Conservation (phyloP, 2,329 filamentous ascomycete genomes). For the Colletotrichum sp. region DNA sequence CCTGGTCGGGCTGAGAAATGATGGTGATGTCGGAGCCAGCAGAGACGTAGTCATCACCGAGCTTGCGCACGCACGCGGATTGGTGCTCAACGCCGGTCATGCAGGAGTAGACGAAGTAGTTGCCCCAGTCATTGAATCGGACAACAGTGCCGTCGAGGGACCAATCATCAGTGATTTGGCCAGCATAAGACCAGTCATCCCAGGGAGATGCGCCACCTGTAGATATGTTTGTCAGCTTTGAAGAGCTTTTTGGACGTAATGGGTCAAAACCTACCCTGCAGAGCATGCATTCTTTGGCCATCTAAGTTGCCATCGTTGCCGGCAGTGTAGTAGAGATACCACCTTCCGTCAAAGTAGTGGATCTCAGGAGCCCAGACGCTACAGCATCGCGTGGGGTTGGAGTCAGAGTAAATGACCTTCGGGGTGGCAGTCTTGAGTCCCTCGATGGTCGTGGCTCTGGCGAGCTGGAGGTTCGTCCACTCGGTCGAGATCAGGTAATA, state of each 20-base stretch:
- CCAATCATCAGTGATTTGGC: slow-evolving; percentile 52
- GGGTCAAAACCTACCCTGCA: slow-evolving; percentile 45
- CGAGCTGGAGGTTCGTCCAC: slow-evolving; percentile 61
- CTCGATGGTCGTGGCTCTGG: slow-evolving; percentile 56
- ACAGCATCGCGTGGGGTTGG: slow-evolving; percentile 50
- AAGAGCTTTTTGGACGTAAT: background rate
- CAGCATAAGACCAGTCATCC: slow-evolving; percentile 54
- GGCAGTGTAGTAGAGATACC: slow-evolving; percentile 65
- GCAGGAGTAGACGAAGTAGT: slow-evolving; percentile 62
- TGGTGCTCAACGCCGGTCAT: slow-evolving; percentile 45
- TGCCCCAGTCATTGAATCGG: slow-evolving; percentile 46
- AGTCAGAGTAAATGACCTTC: slow-evolving; percentile 55
- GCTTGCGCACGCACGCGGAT: slow-evolving; percentile 42
- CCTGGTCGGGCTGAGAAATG: slow-evolving; percentile 54
- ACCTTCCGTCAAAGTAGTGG: slow-evolving; percentile 50
- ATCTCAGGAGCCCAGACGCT: slow-evolving; percentile 66
- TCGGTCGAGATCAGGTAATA: slow-evolving; percentile 64
- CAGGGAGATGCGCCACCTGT: slow-evolving; percentile 56
- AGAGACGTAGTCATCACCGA: slow-evolving; percentile 43
- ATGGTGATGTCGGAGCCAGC: slow-evolving; percentile 49
- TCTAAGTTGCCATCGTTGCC: slow-evolving; percentile 50
- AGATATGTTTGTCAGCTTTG: background rate
- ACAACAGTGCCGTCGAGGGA: slow-evolving; percentile 60
- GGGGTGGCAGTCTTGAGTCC: slow-evolving; percentile 58
- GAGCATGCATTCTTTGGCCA: slow-evolving; percentile 55